Base-by-base conservation (phyloP, 164 flowering plant genomes). In the Malania oleifera region DNA sequence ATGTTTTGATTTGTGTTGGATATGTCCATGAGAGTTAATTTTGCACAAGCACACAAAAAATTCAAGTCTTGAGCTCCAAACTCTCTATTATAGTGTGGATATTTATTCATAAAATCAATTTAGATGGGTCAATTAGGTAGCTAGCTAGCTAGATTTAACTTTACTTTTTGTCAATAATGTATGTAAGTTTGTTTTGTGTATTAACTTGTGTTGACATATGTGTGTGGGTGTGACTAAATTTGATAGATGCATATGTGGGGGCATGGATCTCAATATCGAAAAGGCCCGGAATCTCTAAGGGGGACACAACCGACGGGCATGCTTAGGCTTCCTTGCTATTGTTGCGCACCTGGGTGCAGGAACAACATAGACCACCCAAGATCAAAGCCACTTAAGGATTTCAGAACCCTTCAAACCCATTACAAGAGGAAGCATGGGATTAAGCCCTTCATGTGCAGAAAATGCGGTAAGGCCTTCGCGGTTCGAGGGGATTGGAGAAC, bases 241-340 rank as follows among this genome's bases (percentile, higher is more conserved):
- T 10, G 64, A 52, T 65, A 88, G 96, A 88, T 88, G 96, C 96
- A 88, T 60, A 88, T 88, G 96, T 88, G 96, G 96, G 96, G 96
- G 40, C 96, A 88, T 73, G 96, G 96, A 67, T 88, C 96, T 2
- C 96, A 88, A 51, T 88, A 88, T 60, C 73, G 96, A 53, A 85
- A 80, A 67, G 96, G 96, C 54, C 89, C 96, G 0, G 96, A 87
- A 59, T 87, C 96, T 0, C 73, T 87, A 23, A 75, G 91, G 28
- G 96, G 96, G 0, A 82, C 80, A 1, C 96, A 87, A 55, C 95
- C 96, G 40, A 85, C 92, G 7, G 96, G 86, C 17, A 85, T 88
- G 96, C 78, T 88, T 0, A 73, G 91, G 77, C 86, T 88, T 13
- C 96, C 96, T 13, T 88, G 96, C 77, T 88, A 85, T 54, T 88